phyloP scores from a whole-genome alignment of 1,139 yeast genomes.

The Pichia sp. region DNA sequence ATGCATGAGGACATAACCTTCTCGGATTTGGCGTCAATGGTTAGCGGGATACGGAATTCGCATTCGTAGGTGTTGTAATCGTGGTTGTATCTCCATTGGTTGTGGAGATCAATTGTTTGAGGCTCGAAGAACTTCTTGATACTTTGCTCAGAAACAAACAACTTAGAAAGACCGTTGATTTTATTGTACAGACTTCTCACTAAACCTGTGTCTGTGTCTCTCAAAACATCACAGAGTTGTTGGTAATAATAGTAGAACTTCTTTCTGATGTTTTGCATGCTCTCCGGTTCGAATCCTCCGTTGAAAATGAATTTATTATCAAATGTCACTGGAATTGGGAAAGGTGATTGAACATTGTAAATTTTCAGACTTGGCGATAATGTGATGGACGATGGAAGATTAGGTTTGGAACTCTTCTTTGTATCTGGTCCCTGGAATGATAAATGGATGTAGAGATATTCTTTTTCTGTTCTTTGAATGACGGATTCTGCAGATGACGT shows the following conservation, averaged over 20 bases:
- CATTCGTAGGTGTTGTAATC: slow-evolving; percentile 12
- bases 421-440: slow-evolving; percentile 12
- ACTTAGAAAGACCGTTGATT: slow-evolving; percentile 11
- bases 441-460: slow-evolving; percentile 9
- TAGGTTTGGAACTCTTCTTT: slow-evolving; percentile 2
- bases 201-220: slow-evolving; percentile 11
- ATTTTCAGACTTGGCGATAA: slow-evolving; percentile 18
- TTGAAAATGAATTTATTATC: slow-evolving; percentile 21
- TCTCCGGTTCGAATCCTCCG: slow-evolving; percentile 10
- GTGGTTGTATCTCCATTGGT: slow-evolving; percentile 12
- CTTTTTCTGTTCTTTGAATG: not conserved
- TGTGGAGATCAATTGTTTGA: slow-evolving; percentile 14
- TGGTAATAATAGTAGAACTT: slow-evolving; percentile 14
- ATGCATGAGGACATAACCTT: slow-evolving; percentile 14
- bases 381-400: slow-evolving; percentile 19
- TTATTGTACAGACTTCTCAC: slow-evolving; percentile 16
- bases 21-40: slow-evolving; percentile 10
- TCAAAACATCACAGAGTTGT: slow-evolving; percentile 10
- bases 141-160: slow-evolving; percentile 1
- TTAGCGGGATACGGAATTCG: slow-evolving; percentile 18
- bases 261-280: slow-evolving; percentile 14
- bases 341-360: slow-evolving; percentile 20
- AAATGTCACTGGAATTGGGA: slow-evolving; percentile 26
- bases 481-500: slow-evolving; percentile 6
- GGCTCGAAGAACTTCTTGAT: slow-evolving; percentile 18